Percentiles rank a stretch among this genome's conserved stretches.
phyloP scores from a whole-genome alignment of 2,329 filamentous ascomycete genomes.

The Periconia sp. region DNA sequence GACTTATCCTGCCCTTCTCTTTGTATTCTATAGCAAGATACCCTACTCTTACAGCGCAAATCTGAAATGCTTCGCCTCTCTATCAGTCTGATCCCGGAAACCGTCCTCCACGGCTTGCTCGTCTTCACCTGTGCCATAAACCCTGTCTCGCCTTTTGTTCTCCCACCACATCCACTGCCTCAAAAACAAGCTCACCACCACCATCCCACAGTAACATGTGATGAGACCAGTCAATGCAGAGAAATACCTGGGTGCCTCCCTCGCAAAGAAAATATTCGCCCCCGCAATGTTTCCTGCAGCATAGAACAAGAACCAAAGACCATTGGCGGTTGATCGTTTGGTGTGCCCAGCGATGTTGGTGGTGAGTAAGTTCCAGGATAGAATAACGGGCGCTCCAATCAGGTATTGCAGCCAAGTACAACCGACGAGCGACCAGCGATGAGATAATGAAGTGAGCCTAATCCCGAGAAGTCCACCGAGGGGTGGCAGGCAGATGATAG shows the following conservation, averaged over 20 bases:
- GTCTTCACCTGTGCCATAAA: slow-evolving; percentile 33
- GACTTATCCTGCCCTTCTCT: background rate
- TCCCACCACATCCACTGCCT: slow-evolving; percentile 40
- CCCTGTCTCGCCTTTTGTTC: slow-evolving; percentile 36
- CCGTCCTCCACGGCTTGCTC: slow-evolving; percentile 40
- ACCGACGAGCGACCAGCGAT: slow-evolving; percentile 57
- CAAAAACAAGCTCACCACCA: slow-evolving; percentile 39
- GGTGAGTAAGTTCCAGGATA: slow-evolving; percentile 59
- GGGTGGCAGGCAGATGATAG: slow-evolving; percentile 52
- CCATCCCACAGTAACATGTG: slow-evolving; percentile 52
- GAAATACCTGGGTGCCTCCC: slow-evolving; percentile 52
- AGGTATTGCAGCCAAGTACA: slow-evolving; percentile 61
- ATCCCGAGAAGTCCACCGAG: slow-evolving; percentile 59
- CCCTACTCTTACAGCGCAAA: slow-evolving; percentile 34
- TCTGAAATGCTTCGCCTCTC: slow-evolving; percentile 39
- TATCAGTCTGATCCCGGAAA: slow-evolving; percentile 44
- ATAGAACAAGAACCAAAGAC: slow-evolving; percentile 58
- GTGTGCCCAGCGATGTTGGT: slow-evolving; percentile 57
- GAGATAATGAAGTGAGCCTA: slow-evolving; percentile 52
- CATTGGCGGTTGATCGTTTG: slow-evolving; percentile 58
- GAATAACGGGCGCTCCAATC: slow-evolving; percentile 57
- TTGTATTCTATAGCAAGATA: background rate
- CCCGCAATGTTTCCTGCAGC: slow-evolving; percentile 58
- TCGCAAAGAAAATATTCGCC: slow-evolving; percentile 55
- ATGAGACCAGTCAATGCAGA: slow-evolving; percentile 53